These are phyloP conservation scores for Colletotrichum camelliae DNA, from an alignment of 2,329 filamentous ascomycete genomes.

Conservation along the genomic window DNA sequence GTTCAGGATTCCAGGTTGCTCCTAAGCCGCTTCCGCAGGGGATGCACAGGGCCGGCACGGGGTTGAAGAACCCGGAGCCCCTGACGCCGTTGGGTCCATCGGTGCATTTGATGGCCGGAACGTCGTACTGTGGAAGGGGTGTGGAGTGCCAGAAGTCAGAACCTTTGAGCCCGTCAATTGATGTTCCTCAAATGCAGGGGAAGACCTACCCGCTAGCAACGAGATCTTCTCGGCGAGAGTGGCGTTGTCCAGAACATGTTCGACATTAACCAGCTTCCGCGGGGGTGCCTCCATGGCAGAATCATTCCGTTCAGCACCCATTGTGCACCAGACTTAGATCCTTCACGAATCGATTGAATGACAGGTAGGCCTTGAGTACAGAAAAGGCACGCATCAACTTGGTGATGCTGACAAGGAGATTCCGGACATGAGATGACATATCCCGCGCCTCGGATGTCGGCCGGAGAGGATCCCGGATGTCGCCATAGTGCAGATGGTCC, in stretches of 20 bases:
- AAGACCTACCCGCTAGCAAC: conserved; percentile 50
- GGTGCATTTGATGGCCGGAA: conserved; percentile 68
- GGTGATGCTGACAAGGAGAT: not conserved
- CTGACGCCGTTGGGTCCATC: conserved; percentile 75
- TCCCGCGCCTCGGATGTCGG: conserved; percentile 3
- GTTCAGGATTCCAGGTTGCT: conserved; percentile 60
- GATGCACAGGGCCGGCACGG: conserved; percentile 62
- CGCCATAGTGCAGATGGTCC: not conserved
- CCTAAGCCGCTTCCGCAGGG: conserved; percentile 64
- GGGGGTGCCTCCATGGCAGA: not conserved
- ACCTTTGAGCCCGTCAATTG: conserved; percentile 38
- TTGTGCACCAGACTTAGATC: not conserved
- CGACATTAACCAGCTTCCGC: conserved; percentile 46
- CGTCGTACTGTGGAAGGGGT: conserved; percentile 60
- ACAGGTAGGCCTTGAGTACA: not conserved
- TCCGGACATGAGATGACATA: not conserved
- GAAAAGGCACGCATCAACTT: not conserved
- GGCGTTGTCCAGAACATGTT: conserved; percentile 58
- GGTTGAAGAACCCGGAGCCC: conserved; percentile 72
- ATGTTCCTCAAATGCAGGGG: not conserved
- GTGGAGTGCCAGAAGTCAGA: conserved; percentile 75
- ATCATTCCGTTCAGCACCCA: not conserved
- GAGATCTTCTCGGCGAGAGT: conserved; percentile 57
- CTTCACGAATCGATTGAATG: not conserved
- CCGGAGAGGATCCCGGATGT: not conserved